Percentiles rank a stretch among this genome's conserved stretches.
These are phyloP conservation scores for Stachybotrys echinatus DNA, from an alignment of 2,329 filamentous ascomycete genomes.

Conservation along the genomic window DNA sequence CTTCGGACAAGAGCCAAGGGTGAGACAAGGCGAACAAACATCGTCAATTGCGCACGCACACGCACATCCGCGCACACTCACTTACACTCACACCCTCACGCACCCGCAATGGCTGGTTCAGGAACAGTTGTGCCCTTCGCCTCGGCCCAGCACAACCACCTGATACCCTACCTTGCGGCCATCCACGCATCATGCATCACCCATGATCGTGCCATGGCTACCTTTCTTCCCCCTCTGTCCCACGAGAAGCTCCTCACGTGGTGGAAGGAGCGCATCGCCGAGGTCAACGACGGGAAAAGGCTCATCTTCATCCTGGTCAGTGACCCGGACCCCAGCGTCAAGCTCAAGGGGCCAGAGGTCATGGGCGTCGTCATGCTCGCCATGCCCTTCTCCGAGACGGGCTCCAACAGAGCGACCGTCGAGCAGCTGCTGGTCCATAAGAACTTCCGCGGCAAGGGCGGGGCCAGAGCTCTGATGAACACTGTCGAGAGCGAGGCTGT, in stretches of 20 bases:
- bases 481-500: slow-evolving; percentile 51
- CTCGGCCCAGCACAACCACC: slow-evolving; percentile 38
- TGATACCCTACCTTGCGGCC: slow-evolving; percentile 51
- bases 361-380: slow-evolving; percentile 52
- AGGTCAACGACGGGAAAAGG: slow-evolving; percentile 38
- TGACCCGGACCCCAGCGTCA: slow-evolving; percentile 22
- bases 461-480: slow-evolving; percentile 44
- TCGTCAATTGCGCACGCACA: too few relatives aligned
- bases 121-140: slow-evolving; percentile 37
- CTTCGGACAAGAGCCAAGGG: too few relatives aligned
- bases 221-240: slow-evolving; percentile 54
- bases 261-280: slow-evolving; percentile 49
- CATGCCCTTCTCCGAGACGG: slow-evolving; percentile 49
- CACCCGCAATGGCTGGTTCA: slow-evolving; percentile 27
- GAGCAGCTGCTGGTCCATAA: slow-evolving; percentile 55
- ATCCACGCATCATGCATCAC: slow-evolving; percentile 56
- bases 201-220: slow-evolving; percentile 49
- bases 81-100: too few relatives aligned
- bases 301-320: slow-evolving; percentile 49
- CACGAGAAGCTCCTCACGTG: slow-evolving; percentile 50
- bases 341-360: slow-evolving; percentile 37
- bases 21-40: background rate
- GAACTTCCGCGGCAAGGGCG: slow-evolving; percentile 42
- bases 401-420: slow-evolving; percentile 46
- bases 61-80: too few relatives aligned